phyloP scores from a whole-genome alignment of 805 yeast species.

The Lachancea sp. region DNA sequence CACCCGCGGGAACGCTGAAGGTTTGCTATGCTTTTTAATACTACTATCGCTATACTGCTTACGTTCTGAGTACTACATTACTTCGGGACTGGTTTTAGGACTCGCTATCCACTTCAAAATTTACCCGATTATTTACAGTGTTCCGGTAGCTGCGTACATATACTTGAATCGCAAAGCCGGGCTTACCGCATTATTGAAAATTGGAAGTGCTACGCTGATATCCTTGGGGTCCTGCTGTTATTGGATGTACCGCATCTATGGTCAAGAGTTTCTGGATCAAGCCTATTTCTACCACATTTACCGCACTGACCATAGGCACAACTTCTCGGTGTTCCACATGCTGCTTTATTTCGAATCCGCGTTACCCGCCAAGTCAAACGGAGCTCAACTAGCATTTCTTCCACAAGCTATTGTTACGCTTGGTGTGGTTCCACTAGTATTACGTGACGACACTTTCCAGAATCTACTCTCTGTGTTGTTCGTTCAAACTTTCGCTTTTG shows the following conservation, averaged over 20 bases:
- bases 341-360: slow-evolving; percentile 58
- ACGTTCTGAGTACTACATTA: slow-evolving; percentile 25
- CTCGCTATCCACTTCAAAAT: slow-evolving; percentile 82
- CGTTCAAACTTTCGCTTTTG: slow-evolving; percentile 72
- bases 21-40: slow-evolving; percentile 73
- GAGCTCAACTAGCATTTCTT: slow-evolving; percentile 56
- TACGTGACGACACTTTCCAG: slow-evolving; percentile 28
- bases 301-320: slow-evolving; percentile 89
- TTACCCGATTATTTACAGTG: slow-evolving; percentile 76
- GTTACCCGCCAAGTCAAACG: slow-evolving; percentile 5
- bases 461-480: slow-evolving; percentile 52
- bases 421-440: slow-evolving; percentile 14
- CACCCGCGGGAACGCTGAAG: slow-evolving; percentile 91
- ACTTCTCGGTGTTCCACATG: slow-evolving; percentile 82
- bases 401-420: slow-evolving; percentile 61
- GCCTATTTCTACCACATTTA: slow-evolving; percentile 78
- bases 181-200: slow-evolving; percentile 34
- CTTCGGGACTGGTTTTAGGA: slow-evolving; percentile 55
- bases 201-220: slow-evolving; percentile 36
- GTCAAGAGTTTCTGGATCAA: slow-evolving; percentile 66
- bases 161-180: slow-evolving; percentile 18
- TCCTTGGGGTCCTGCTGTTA: slow-evolving; percentile 45
- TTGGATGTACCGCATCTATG: slow-evolving; percentile 64
- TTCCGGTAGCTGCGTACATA: slow-evolving; percentile 55
- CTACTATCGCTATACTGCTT: slow-evolving; percentile 50